These are phyloP conservation scores for Vaccinium darrowii DNA, from an alignment of 148 eudicot genomes.

Conservation along the genomic window DNA sequence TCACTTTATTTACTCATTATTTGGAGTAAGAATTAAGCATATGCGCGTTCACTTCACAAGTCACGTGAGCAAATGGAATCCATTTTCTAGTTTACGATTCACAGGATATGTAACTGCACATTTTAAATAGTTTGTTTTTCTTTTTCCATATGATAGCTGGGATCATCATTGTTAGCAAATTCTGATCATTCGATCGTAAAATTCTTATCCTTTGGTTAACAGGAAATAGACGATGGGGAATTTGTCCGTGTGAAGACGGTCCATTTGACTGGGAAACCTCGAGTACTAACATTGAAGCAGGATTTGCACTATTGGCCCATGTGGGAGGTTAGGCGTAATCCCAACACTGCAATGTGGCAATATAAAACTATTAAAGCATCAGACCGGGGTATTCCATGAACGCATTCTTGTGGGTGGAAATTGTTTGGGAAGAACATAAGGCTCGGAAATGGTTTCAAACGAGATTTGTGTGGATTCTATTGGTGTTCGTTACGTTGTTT, in stretches of 20 bases:
- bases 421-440: not conserved
- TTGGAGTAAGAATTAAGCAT: not conserved
- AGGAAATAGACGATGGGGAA: constrained; percentile 75
- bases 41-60: not conserved
- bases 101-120: not conserved
- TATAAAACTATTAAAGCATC: constrained; percentile 61
- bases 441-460: not conserved
- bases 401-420: not conserved
- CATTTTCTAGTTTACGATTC: not conserved
- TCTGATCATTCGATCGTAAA: not conserved
- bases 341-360: constrained; percentile 66
- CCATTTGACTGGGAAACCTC: constrained; percentile 87
- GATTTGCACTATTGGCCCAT: constrained; percentile 98
- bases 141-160: not conserved
- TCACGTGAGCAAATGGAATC: not conserved
- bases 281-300: constrained; percentile 84
- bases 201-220: not conserved
- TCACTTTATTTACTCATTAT: not conserved
- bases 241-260: constrained; percentile 83
- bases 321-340: constrained; percentile 86
- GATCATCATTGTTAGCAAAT: not conserved
- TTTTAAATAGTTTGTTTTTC: not conserved
- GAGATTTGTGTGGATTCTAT: not conserved
- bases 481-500: not conserved
- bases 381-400: constrained; percentile 32